These are phyloP conservation scores for Phanerodontia chrysosporium DNA, from an alignment of 768 basidiomycete species.

Conservation along the genomic window DNA sequence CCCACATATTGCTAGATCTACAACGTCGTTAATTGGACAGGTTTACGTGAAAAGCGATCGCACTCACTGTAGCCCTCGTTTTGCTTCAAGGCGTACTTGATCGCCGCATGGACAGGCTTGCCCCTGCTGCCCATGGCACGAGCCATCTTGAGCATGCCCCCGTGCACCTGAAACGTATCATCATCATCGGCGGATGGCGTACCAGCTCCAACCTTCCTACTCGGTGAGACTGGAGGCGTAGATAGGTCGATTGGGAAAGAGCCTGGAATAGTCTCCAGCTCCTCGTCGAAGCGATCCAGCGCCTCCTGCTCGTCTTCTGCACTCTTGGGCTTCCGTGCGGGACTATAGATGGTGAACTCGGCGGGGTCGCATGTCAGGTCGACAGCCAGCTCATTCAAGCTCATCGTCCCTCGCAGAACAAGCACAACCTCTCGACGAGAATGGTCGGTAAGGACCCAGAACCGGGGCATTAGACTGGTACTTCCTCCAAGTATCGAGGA, in stretches of 20 bases:
- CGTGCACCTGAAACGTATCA: constrained; percentile 60
- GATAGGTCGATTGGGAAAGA: constrained; percentile 23
- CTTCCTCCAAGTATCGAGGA: constrained; percentile 27
- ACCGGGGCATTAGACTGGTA: constrained; percentile 73
- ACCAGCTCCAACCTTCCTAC: not conserved
- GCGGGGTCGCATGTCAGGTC: constrained; percentile 80
- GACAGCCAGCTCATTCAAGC: constrained; percentile 80
- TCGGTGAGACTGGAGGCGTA: constrained; percentile 13
- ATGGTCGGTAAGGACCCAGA: constrained; percentile 85
- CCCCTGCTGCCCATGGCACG: constrained; percentile 72
- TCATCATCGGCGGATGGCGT: constrained; percentile 16
- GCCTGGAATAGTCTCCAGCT: constrained; percentile 24
- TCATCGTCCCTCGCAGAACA: constrained; percentile 69
- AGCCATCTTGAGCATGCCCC: constrained; percentile 79
- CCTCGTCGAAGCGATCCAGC: constrained; percentile 18
- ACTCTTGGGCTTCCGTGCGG: not conserved
- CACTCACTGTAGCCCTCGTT: constrained; percentile 71
- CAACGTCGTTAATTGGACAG: too few species aligned
- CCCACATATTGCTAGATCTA: constrained; percentile 76
- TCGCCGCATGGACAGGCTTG: constrained; percentile 73
- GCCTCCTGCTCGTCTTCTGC: constrained; percentile 8
- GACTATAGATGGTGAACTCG: constrained; percentile 42
- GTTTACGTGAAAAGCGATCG: not conserved
- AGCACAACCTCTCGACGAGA: constrained; percentile 69
- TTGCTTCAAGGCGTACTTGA: constrained; percentile 59